Conservation (phyloP, 208 protist species). For the Trypanosoma brucei region DNA sequence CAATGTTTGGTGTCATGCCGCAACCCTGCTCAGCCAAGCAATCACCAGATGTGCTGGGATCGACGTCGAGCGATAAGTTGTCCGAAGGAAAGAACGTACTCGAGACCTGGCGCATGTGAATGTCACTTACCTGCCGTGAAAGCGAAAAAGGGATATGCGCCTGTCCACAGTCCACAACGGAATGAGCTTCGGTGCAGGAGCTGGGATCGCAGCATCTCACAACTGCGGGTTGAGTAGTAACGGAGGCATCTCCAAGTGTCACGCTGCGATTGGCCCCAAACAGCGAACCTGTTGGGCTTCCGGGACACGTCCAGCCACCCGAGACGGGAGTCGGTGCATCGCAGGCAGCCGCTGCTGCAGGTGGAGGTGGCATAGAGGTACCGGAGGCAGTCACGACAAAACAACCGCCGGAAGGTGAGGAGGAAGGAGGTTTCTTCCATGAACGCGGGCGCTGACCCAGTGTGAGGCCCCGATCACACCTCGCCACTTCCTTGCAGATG, state of each 20-base stretch:
- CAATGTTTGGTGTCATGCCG: not conserved
- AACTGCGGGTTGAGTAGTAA: not conserved
- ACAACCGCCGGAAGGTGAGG: too few species aligned
- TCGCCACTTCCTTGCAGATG: constrained; percentile 58
- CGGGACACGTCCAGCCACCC: not conserved
- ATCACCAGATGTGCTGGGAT: not conserved
- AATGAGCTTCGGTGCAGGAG: not conserved
- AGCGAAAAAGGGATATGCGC: not conserved
- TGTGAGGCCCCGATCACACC: not conserved
- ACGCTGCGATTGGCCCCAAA: not conserved
- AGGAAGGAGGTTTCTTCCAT: too few species aligned
- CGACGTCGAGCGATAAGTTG: not conserved
- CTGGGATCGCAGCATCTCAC: not conserved
- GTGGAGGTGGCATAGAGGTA: not conserved
- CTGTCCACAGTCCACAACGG: not conserved
- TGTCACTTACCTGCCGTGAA: not conserved
- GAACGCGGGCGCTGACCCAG: not conserved
- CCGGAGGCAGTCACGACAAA: too few species aligned
- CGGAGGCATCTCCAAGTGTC: not conserved
- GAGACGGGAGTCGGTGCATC: not conserved
- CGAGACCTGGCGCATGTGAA: not conserved
- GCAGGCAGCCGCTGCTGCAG: not conserved
- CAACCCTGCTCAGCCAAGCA: not conserved
- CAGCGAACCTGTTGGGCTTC: not conserved
- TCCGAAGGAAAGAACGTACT: not conserved